These are phyloP conservation scores for Dissoconium aciculare DNA, from an alignment of 2,329 filamentous ascomycete genomes.

Conservation along the genomic window DNA sequence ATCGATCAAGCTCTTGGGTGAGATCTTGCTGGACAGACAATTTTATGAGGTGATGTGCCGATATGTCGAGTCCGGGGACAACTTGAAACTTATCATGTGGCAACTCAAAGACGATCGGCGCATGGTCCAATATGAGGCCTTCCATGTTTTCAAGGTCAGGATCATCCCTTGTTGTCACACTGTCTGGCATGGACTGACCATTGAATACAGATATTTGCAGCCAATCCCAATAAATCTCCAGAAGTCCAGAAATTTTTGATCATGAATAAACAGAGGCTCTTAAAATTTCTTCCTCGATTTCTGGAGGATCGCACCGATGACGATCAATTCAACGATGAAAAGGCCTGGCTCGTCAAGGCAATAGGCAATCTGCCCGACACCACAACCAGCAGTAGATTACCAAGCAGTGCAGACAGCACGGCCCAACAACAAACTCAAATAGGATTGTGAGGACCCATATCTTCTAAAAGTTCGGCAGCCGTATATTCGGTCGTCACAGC, in stretches of 20 bases:
- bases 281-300: conserved; percentile 81
- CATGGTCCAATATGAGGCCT: conserved; percentile 99
- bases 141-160: conserved; percentile 84
- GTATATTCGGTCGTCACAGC: no score
- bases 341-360: conserved; percentile 91
- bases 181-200: conserved; percentile 2
- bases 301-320: conserved; percentile 91
- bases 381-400: conserved; percentile 14
- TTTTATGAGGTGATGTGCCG: conserved; percentile 98
- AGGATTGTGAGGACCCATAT: no score
- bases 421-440: no score
- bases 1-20: conserved; percentile 91
- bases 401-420: no score
- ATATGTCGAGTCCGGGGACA: conserved; percentile 88
- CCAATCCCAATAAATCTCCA: conserved; percentile 94
- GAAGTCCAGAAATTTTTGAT: conserved; percentile 90
- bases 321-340: conserved; percentile 96
- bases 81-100: conserved; percentile 98
- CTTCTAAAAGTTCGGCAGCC: no score
- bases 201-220: conserved; percentile 66
- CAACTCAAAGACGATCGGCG: conserved; percentile 85
- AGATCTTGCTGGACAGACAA: conserved; percentile 82
- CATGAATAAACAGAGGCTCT: conserved; percentile 84
- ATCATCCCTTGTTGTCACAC: neutral
- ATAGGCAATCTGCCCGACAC: conserved; percentile 38